Conservation (phyloP, 352 stramenopile species). For the Phytophthora fragariaefolia region DNA sequence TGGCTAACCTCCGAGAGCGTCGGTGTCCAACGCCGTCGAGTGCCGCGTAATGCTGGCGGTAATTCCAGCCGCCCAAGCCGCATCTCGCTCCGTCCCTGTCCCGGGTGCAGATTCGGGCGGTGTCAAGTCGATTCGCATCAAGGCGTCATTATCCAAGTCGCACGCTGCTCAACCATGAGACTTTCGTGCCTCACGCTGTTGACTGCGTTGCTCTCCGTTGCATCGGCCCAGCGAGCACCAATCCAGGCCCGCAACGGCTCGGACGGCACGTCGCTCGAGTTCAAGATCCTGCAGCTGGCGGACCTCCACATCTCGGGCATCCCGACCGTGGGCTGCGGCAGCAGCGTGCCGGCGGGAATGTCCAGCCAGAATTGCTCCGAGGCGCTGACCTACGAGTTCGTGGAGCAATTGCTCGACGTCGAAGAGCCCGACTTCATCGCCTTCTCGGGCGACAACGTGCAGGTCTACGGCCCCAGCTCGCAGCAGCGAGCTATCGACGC, state of each 20-base stretch:
- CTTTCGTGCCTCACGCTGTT: not conserved
- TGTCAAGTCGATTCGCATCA: slow-evolving; percentile 2
- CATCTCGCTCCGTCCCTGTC: not conserved
- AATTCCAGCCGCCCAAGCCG: too few species aligned
- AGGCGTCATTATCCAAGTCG: slow-evolving; percentile 32
- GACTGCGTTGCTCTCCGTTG: not conserved
- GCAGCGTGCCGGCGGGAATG: slow-evolving; percentile 30
- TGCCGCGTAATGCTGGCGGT: too few species aligned
- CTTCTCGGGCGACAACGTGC: slow-evolving; percentile 65
- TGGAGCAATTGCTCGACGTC: slow-evolving; percentile 55
- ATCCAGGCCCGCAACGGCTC: slow-evolving; percentile 33
- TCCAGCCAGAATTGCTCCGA: slow-evolving; percentile 48
- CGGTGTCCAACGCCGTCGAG: slow-evolving; percentile 28
- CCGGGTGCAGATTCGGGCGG: not conserved
- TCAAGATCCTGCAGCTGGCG: slow-evolving; percentile 66
- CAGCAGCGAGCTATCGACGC: slow-evolving; percentile 48
- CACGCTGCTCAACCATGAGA: slow-evolving; percentile 14
- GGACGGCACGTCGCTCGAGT: slow-evolving; percentile 35
- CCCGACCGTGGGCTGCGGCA: slow-evolving; percentile 37
- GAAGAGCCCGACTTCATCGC: slow-evolving; percentile 64
- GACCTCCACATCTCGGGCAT: slow-evolving; percentile 65
- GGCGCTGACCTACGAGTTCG: slow-evolving; percentile 48
- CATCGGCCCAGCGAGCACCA: slow-evolving; percentile 21
- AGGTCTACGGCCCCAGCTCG: slow-evolving; percentile 35
- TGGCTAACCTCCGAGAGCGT: too few species aligned